Evolutionary conservation across 202 grass and related monocot genomes (phyloP), one percentile per base, ranked within the genome.

Genomic region (Alloteropsis angusta): DNA sequence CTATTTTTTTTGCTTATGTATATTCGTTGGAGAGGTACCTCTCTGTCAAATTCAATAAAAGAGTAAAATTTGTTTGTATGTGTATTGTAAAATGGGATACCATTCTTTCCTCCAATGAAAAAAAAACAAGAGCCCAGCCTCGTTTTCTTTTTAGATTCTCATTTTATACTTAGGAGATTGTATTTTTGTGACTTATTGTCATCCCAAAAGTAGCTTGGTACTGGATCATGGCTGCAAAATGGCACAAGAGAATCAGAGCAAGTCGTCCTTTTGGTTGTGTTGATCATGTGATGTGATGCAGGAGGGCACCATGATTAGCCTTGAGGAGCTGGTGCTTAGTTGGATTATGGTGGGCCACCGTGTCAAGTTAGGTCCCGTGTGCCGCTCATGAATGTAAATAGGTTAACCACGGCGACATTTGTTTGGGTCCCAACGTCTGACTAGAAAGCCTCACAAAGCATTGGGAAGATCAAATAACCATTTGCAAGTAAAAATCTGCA

Each of bases 221-320:
- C 57, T 47, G 21, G 73, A 76, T 60, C 43, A 36, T 77, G 43
- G 30, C 55, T 48, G 21, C 55, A 54, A 62, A 82, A 82, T 64
- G 30, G 30, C 58, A 52, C 37, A 26, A n/a, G 49, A 43, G 44
- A 71, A 62, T 26, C 35, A 64, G 7, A 50, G 0, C 12, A 25
- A 9, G 0, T 23, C 26, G 28, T 30, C 28, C 28, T 3, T n/a
- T 23, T 18, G 60, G 30, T n/a, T 23, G 68, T 21, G 35, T 50
- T 32, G 48, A 50, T 65, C 42, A 79, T 83, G 79, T 55, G 55
- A 82, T 30, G 17, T 66, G 49, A 82, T 17, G 46, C 23, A 5
- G 47, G 26, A 60, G 17, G 9, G 18, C 59, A 28, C 32, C 77
- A 87, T 87, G 30, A 60, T 83, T 68, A 67, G 18, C 61, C 7